A percentile compares a stretch with the other conserved stretches of the same genome.
Conservation (phyloP, 2,329 filamentous ascomycete genomes). For the Apiospora marii region DNA sequence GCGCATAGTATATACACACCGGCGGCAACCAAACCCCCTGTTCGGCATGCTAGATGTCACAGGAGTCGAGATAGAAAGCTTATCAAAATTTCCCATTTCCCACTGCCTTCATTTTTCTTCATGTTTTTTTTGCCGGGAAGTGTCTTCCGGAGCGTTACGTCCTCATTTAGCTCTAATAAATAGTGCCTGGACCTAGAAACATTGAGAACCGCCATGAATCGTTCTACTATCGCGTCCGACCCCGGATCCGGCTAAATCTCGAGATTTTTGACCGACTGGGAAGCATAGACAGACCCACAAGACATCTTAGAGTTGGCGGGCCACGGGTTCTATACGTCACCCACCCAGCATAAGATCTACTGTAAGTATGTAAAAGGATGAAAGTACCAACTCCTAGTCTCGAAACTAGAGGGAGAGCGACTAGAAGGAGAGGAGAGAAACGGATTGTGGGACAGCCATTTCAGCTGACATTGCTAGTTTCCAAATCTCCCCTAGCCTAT, state of each 20-base stretch:
- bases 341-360: neutral
- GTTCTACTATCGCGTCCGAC: slow-evolving; percentile 1
- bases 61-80: neutral
- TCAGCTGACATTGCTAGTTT: slow-evolving; percentile 11
- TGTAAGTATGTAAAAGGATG: neutral
- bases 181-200: neutral
- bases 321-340: neutral
- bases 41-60: neutral
- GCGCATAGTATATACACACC: neutral
- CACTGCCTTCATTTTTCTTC: neutral
- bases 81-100: neutral
- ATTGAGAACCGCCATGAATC: neutral
- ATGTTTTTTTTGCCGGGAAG: neutral
- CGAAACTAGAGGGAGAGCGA: neutral
- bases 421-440: neutral
- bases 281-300: neutral
- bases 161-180: neutral
- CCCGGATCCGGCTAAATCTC: slow-evolving; percentile 10
- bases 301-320: too few relatives aligned
- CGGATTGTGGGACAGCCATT: slow-evolving; percentile 5
- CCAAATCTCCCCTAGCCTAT: neutral
- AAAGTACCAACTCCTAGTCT: neutral
- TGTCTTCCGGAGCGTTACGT: neutral
- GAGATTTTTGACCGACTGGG: neutral
- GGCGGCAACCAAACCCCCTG: neutral